Evolutionary conservation across 1,139 yeast species (phyloP).

Genomic region (Pneumocystis jirovecii): DNA sequence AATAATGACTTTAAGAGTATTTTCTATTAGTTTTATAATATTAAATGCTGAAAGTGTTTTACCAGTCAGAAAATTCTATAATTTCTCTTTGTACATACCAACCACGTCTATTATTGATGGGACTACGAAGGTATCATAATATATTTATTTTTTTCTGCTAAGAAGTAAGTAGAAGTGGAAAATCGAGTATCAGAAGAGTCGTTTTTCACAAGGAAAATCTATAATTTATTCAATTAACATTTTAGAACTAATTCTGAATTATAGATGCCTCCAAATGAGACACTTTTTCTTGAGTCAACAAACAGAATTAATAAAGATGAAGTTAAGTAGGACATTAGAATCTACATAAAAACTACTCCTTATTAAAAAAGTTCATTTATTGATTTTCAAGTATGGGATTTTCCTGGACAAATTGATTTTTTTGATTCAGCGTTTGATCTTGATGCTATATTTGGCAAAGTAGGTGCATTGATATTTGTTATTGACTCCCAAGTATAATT

Average conservation of each 20-base stretch:
- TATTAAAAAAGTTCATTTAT: conserved; percentile 40
- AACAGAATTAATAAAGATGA: conserved; percentile 74
- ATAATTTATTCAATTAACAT: conserved; percentile 40
- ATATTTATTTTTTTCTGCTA: background rate
- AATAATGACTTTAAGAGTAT: background rate
- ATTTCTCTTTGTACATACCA: background rate
- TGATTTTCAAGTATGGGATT: conserved; percentile 82
- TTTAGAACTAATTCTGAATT: conserved; percentile 35
- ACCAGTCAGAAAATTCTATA: background rate
- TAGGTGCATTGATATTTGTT: conserved; percentile 89
- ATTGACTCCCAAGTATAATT: conserved; percentile 42
- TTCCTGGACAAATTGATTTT: conserved; percentile 86
- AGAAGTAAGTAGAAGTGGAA: conserved; percentile 8
- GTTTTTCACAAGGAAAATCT: background rate
- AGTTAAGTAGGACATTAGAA: conserved; percentile 27
- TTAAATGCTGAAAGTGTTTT: background rate
- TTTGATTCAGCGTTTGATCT: conserved; percentile 74
- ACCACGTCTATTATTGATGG: background rate
- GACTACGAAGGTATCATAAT: background rate
- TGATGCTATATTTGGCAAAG: conserved; percentile 58
- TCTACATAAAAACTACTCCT: background rate
- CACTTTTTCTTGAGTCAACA: conserved; percentile 78
- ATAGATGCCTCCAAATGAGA: conserved; percentile 91
- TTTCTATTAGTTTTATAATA: background rate
- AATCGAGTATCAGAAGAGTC: conserved; percentile 12